Evolutionary conservation across 768 basidiomycete genomes (phyloP).

Genomic region (Lactifluus volemus): DNA sequence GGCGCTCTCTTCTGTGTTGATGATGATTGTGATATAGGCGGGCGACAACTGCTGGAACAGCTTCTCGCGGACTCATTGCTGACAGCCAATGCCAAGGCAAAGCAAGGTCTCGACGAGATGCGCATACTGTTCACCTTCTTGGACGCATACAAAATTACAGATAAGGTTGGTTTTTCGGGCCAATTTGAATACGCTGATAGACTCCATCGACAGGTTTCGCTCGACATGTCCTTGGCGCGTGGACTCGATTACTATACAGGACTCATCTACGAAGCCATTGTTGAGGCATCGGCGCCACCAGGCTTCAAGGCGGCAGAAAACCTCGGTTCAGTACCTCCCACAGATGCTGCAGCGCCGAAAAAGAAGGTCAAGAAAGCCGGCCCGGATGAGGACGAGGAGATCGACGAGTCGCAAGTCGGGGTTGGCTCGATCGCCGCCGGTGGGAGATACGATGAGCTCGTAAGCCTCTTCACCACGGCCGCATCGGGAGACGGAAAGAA

Average conservation of each 20-base stretch:
- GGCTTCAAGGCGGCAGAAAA: constrained; percentile 53
- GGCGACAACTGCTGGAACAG: constrained; percentile 62
- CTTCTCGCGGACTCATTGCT: constrained; percentile 58
- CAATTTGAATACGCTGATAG: not conserved
- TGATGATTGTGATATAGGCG: constrained; percentile 39
- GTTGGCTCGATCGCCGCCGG: constrained; percentile 99
- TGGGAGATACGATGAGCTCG: constrained; percentile 92
- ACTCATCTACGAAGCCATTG: constrained; percentile 94
- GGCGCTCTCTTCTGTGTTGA: not conserved
- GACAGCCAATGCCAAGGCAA: constrained; percentile 63
- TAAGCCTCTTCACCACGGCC: constrained; percentile 81
- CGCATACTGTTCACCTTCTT: constrained; percentile 73
- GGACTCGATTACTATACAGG: constrained; percentile 99
- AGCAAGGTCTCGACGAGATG: constrained; percentile 85
- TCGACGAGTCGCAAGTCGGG: constrained; percentile 89
- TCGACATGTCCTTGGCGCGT: constrained; percentile 95
- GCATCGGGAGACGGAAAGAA: constrained; percentile 71
- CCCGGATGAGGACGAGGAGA: constrained; percentile 62
- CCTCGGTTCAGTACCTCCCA: constrained; percentile 22
- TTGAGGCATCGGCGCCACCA: constrained; percentile 90
- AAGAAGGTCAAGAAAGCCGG: constrained; percentile 37
- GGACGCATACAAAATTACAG: constrained; percentile 65
- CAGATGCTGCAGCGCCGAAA: constrained; percentile 31
- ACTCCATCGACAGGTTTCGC: constrained; percentile 57
- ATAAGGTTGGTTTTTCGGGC: constrained; percentile 45